These are phyloP conservation scores for Lachnellula cervina DNA, from an alignment of 2,329 filamentous ascomycete genomes.

Conservation along the genomic window DNA sequence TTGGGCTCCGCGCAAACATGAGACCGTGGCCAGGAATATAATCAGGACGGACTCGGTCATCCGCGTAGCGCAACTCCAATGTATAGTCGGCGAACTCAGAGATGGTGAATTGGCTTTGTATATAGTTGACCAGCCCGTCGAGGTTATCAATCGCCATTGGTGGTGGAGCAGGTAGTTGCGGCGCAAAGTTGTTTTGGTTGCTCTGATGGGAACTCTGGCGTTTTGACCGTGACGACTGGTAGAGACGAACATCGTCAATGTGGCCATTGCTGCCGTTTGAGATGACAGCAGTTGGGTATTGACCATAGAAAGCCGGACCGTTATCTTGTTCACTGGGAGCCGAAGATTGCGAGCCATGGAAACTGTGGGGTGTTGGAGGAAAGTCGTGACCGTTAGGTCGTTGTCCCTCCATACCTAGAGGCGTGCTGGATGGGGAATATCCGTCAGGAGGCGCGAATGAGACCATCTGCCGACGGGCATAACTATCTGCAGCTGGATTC, in stretches of 20 bases:
- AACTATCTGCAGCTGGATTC: slow-evolving; percentile 16
- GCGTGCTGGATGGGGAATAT: slow-evolving; percentile 31
- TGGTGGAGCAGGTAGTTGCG: slow-evolving; percentile 14
- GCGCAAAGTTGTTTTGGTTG: slow-evolving; percentile 8
- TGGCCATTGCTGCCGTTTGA: slow-evolving; percentile 37
- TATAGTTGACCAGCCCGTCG: slow-evolving; percentile 37
- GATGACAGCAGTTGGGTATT: slow-evolving; percentile 36
- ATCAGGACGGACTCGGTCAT: slow-evolving; percentile 37
- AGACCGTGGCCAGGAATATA: slow-evolving; percentile 51
- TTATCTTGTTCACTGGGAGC: slow-evolving; percentile 40
- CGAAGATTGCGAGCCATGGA: slow-evolving; percentile 57
- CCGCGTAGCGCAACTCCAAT: slow-evolving; percentile 42
- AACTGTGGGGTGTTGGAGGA: slow-evolving; percentile 55
- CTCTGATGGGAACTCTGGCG: slow-evolving; percentile 9
- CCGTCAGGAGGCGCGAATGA: slow-evolving; percentile 31
- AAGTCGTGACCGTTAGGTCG: slow-evolving; percentile 35
- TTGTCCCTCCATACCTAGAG: slow-evolving; percentile 19
- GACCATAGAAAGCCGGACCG: slow-evolving; percentile 31
- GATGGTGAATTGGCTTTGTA: slow-evolving; percentile 38
- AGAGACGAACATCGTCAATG: slow-evolving; percentile 28
- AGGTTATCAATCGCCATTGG: slow-evolving; percentile 25
- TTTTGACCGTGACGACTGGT: slow-evolving; percentile 23
- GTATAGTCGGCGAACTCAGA: slow-evolving; percentile 41
- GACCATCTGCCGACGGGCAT: slow-evolving; percentile 26
- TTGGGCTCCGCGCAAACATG: slow-evolving; percentile 49